A percentile compares a stretch with the other conserved stretches of the same genome.
Conservation (phyloP, 116 monocot genomes). For the Cymodocea nodosa region DNA sequence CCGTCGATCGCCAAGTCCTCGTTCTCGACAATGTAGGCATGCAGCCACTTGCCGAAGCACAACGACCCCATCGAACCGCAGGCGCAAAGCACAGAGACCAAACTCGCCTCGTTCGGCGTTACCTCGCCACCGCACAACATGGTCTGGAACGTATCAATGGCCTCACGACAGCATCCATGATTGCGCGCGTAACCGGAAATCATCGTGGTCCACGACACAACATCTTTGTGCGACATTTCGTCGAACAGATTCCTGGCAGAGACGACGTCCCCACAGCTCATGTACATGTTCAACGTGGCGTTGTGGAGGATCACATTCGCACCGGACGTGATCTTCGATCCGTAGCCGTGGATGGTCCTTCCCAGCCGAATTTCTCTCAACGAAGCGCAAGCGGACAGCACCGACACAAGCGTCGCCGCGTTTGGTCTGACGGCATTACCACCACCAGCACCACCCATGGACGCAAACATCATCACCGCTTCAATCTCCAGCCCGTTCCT, state of each 20-base stretch:
- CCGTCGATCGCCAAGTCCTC: background rate
- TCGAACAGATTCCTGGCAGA: constrained; percentile 4
- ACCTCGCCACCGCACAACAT: constrained; percentile 2
- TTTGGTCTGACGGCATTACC: constrained; percentile 18
- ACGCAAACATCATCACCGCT: constrained; percentile 41
- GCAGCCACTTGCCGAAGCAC: constrained; percentile 4
- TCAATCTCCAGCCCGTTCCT: constrained; percentile 50
- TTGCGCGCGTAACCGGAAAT: constrained; percentile 6
- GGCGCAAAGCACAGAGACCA: constrained; percentile 1
- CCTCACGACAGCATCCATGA: background rate
- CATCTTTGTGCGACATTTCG: constrained; percentile 13
- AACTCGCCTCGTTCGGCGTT: constrained; percentile 2
- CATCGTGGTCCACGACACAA: constrained; percentile 18
- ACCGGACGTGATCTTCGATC: constrained; percentile 11
- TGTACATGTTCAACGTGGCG: constrained; percentile 8
- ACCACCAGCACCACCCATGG: constrained; percentile 17
- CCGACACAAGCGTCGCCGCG: constrained; percentile 48
- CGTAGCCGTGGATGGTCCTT: constrained; percentile 4
- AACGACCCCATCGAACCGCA: constrained; percentile 1
- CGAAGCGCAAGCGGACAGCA: constrained; percentile 20
- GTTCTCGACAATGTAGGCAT: constrained; percentile 1
- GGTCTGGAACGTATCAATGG: background rate
- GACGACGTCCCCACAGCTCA: background rate
- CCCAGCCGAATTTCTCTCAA: background rate
- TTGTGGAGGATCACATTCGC: constrained; percentile 6